phyloP scores from a whole-genome alignment of 805 yeast genomes.

The Starmera pachycereana region DNA sequence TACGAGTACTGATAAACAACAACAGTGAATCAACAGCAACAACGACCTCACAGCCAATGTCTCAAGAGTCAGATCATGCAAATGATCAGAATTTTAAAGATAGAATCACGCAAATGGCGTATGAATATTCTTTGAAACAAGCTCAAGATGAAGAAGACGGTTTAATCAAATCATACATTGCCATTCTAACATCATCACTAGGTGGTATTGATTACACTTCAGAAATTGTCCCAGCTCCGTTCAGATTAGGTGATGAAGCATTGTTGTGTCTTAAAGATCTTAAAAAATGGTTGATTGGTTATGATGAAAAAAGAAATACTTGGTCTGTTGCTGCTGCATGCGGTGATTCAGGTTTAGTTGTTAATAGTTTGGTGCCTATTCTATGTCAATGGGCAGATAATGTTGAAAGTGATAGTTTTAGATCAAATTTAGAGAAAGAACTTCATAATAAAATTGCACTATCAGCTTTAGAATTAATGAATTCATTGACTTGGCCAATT shows the following conservation, averaged over 20 bases:
- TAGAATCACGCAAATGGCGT: not conserved
- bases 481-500: constrained; percentile 80
- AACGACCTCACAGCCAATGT: too few species aligned
- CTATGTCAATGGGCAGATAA: constrained; percentile 60
- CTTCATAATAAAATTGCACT: constrained; percentile 54
- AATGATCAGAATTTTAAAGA: not conserved
- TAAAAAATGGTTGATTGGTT: constrained; percentile 77
- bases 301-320: constrained; percentile 61
- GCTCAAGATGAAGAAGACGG: not conserved
- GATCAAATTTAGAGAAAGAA: constrained; percentile 22
- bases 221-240: constrained; percentile 36
- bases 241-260: constrained; percentile 83
- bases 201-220: constrained; percentile 80
- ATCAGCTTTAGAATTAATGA: constrained; percentile 69
- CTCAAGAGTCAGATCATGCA: not conserved
- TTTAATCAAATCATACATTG: constrained; percentile 53
- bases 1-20: too few species aligned
- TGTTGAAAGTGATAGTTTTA: constrained; percentile 16
- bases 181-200: constrained; percentile 74
- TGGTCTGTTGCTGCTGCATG: constrained; percentile 85
- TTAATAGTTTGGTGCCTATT: constrained; percentile 65
- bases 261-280: constrained; percentile 64
- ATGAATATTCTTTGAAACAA: not conserved
- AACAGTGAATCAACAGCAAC: too few species aligned
- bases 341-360: constrained; percentile 65